phyloP scores from a whole-genome alignment of 768 basidiomycete genomes.

The Suillus weaverae region DNA sequence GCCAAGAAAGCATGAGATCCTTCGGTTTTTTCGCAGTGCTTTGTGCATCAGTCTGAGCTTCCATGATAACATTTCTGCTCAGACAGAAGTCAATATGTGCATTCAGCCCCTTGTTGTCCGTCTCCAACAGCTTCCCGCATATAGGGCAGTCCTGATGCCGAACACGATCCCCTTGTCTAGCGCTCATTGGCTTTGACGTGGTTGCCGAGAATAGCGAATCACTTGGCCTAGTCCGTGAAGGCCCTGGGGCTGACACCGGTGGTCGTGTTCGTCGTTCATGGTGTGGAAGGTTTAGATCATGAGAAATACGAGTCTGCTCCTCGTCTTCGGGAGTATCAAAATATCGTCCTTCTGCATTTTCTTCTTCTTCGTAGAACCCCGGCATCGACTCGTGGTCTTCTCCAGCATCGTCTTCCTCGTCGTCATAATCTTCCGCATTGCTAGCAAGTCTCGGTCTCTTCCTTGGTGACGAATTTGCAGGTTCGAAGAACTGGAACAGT shows the following conservation, averaged over 20 bases:
- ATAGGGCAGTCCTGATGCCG: constrained; percentile 64
- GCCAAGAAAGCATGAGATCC: neutral
- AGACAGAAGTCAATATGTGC: constrained; percentile 89
- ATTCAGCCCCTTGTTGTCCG: constrained; percentile 79
- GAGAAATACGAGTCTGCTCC: constrained; percentile 10
- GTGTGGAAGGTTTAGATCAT: constrained; percentile 19
- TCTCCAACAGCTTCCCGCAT: constrained; percentile 59
- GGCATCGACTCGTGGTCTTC: constrained; percentile 45
- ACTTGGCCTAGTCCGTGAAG: constrained; percentile 19
- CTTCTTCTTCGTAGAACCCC: constrained; percentile 52
- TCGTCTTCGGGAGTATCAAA: constrained; percentile 11
- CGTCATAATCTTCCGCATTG: constrained; percentile 15
- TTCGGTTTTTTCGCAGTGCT: constrained; percentile 18
- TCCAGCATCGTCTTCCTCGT: constrained; percentile 25
- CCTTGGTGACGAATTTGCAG: constrained; percentile 33
- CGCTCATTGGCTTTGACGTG: constrained; percentile 4
- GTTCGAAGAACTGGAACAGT: constrained; percentile 56
- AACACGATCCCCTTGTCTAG: constrained; percentile 2
- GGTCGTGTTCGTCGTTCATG: constrained; percentile 16
- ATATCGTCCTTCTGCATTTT: constrained; percentile 20
- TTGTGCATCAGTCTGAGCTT: constrained; percentile 51
- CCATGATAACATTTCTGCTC: constrained; percentile 72
- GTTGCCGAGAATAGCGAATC: constrained; percentile 2
- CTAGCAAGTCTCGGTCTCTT: constrained; percentile 41
- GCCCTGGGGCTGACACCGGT: constrained; percentile 23